A percentile compares a stretch with the other conserved stretches of the same genome.
phyloP scores from a whole-genome alignment of 495 filamentous ascomycete species.

The Physcia stellaris region DNA sequence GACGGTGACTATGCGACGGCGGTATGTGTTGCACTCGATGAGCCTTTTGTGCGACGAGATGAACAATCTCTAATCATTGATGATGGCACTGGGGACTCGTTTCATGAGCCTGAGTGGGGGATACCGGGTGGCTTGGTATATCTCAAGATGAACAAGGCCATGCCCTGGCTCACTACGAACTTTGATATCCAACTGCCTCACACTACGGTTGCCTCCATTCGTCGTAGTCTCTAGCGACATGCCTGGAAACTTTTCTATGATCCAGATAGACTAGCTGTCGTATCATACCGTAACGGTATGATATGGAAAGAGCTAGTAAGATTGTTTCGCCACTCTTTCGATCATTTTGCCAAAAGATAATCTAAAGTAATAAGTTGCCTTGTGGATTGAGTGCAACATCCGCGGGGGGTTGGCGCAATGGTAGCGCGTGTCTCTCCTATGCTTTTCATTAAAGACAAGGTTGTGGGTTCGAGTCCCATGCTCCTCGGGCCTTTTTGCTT shows the following conservation, averaged over 20 bases:
- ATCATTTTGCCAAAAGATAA: no score
- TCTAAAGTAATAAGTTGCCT: not conserved
- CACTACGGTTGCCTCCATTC: no score
- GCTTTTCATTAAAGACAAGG: slow-evolving; percentile 19
- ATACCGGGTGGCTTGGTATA: slow-evolving; percentile 12
- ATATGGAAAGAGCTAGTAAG: no score
- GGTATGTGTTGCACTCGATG: slow-evolving; percentile 15
- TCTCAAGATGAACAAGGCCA: no score
- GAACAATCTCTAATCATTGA: slow-evolving; percentile 5
- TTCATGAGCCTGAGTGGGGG: slow-evolving; percentile 16
- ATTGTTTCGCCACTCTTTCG: no score
- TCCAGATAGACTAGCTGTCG: no score
- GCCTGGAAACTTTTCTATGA: no score
- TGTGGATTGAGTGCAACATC: not conserved
- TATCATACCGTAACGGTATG: no score
- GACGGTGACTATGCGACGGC: slow-evolving; percentile 48
- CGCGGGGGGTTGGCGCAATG: slow-evolving; percentile 21
- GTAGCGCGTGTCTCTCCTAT: slow-evolving; percentile 31
- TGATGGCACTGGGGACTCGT: slow-evolving; percentile 9
- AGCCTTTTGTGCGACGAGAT: not conserved
- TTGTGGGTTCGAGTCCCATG: slow-evolving; percentile 29
- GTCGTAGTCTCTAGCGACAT: no score
- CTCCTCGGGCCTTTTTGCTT: slow-evolving; percentile 11
- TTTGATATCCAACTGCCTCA: no score
- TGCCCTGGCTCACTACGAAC: no score